Base-by-base conservation (phyloP, 2,329 filamentous ascomycete species). In the Talaromyces pinophilus region DNA sequence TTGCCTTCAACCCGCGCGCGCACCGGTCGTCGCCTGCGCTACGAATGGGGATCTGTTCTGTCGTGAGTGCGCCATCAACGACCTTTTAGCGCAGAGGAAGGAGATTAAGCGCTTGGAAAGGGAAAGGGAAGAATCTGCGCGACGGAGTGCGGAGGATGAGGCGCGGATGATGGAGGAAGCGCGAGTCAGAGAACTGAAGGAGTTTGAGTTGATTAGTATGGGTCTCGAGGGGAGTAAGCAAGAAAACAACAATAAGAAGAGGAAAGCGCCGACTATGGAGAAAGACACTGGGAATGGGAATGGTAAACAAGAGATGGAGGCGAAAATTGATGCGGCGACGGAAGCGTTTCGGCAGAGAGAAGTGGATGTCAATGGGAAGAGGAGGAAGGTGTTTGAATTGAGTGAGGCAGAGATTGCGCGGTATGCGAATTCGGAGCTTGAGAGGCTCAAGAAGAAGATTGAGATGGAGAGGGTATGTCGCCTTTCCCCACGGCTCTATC, bases 1-100 rank as follows among this genome's bases (percentile, higher is more conserved):
- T 33, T 99, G 94, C 75, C 88, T 98, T 17, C 87, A 93, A 67
- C 86, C 90, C 7, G 91, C 93, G 22, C 87, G 90, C 35, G 87
- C 92, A 57, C 93, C 95, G 0, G 93, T 97, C 28, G 92, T 97
- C 42, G 88, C 92, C 25, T 98, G 94, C 78, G 82, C 86, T 2
- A 79, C 79, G 2, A 86, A 89, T 70, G 94, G 94, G 68, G 93
- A 98, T 78, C 84, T 99, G 15, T 98, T 98, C 82, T 99, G 94
- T 78, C 89, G 92, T 71, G 95, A 98, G 81, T 99, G 94, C 81
- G 93, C 93, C 8, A 87, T 98, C 63, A 89, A 84, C 71, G 97
- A 98, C 73, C 88, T 99, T n/a, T 84, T 98, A 0, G 86, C 92
- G 0, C 94, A 99, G 79, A 90, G 92, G 71, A 91, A 93, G 80